These are phyloP conservation scores for Veloporphyrellus conicus DNA, from an alignment of 1,284 basidiomycete genomes.

Conservation along the genomic window DNA sequence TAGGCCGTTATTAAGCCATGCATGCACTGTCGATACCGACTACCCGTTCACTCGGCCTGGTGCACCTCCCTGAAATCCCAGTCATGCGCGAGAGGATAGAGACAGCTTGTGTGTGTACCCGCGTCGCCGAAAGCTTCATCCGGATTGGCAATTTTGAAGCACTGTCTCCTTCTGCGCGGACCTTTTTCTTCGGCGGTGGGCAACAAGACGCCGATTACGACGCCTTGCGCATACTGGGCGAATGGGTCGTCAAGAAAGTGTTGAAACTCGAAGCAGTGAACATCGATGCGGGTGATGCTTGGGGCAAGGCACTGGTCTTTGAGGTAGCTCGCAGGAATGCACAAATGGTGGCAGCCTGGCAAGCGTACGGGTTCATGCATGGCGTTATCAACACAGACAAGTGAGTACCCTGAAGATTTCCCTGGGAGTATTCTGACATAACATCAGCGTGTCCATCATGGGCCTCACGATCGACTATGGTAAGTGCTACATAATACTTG, in stretches of 20 bases:
- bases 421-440: conserved; percentile 9
- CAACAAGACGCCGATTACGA: conserved; percentile 75
- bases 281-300: conserved; percentile 48
- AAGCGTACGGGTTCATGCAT: conserved; percentile 90
- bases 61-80: conserved; percentile 70
- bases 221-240: conserved; percentile 65
- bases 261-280: conserved; percentile 44
- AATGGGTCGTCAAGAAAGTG: conserved; percentile 65
- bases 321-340: conserved; percentile 83
- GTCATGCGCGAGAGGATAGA: conserved; percentile 82
- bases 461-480: conserved; percentile 94
- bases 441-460: conserved; percentile 67
- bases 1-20: conserved; percentile 55
- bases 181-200: conserved; percentile 69
- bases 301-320: conserved; percentile 68
- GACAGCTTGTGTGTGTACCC: conserved; percentile 75
- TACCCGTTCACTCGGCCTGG: conserved; percentile 80
- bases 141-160: conserved; percentile 92
- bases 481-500: conserved; percentile 17
- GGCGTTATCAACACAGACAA: conserved; percentile 98
- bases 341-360: conserved; percentile 90
- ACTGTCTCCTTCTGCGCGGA: conserved; percentile 65
- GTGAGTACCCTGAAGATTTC: conserved; percentile 38
- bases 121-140: conserved; percentile 86
- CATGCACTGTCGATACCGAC: conserved; percentile 85